Evolutionary conservation across 768 basidiomycete genomes (phyloP).

Genomic region (Phanerochaete sordida): DNA sequence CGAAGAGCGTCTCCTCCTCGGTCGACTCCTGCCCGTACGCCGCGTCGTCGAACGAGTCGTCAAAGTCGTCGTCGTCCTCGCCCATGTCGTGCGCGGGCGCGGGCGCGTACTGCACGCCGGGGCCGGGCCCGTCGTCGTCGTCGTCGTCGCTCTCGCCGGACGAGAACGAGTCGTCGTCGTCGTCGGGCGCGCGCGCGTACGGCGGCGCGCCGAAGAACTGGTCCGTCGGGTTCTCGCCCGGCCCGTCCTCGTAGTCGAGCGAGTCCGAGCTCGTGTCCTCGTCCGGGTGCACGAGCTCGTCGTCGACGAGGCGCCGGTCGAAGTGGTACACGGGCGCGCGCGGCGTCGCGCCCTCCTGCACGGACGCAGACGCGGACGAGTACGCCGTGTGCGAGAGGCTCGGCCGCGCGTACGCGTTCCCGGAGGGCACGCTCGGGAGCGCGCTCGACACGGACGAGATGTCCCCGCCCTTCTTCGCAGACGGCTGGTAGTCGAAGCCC

Average conservation of each 20-base stretch:
- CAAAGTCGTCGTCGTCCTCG: constrained; percentile 38
- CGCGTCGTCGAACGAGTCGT: constrained; percentile 51
- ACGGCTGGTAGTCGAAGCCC: background rate
- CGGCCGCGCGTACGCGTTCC: background rate
- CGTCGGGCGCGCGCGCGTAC: constrained; percentile 24
- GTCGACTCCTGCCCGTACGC: constrained; percentile 27
- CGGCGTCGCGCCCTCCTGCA: constrained; percentile 18
- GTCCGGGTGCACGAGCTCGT: constrained; percentile 36
- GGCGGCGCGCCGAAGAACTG: constrained; percentile 66
- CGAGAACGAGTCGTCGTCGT: constrained; percentile 43
- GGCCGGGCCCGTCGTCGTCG: constrained; percentile 40
- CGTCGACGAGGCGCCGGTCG: constrained; percentile 18
- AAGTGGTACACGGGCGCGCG: constrained; percentile 21
- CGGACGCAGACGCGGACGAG: background rate
- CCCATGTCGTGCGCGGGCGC: constrained; percentile 16
- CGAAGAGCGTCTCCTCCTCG: constrained; percentile 70
- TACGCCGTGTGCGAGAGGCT: background rate
- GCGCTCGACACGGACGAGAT: background rate
- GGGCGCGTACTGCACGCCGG: constrained; percentile 47
- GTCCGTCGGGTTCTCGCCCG: constrained; percentile 57
- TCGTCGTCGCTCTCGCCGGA: constrained; percentile 49
- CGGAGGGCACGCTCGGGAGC: constrained; percentile 1
- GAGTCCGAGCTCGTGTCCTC: constrained; percentile 46
- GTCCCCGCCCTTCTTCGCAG: background rate
- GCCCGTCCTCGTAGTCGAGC: constrained; percentile 50